These are phyloP conservation scores for Naganishia antarctica DNA, from an alignment of 768 basidiomycete species.

Conservation along the genomic window DNA sequence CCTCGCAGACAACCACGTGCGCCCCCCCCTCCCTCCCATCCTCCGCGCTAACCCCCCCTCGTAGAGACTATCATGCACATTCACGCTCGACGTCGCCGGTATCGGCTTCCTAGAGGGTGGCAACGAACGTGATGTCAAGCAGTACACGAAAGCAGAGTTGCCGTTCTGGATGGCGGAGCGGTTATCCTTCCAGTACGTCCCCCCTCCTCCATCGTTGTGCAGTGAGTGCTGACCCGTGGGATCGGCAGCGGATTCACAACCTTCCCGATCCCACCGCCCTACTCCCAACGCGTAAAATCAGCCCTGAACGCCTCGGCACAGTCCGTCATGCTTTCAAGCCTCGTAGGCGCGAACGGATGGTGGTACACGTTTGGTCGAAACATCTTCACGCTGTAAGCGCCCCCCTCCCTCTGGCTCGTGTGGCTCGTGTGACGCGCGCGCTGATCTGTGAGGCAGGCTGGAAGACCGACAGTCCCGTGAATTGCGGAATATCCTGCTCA, in stretches of 20 bases:
- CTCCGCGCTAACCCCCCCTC: neutral
- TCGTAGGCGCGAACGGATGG: conserved; percentile 78
- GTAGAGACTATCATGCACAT: conserved; percentile 89
- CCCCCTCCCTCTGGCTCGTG: too few relatives aligned
- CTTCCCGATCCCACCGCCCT: conserved; percentile 74
- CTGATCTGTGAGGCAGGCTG: too few relatives aligned
- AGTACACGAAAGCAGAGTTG: conserved; percentile 69
- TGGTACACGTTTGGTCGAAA: conserved; percentile 92
- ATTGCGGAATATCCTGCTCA: conserved; percentile 66
- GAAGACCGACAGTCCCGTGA: conserved; percentile 68
- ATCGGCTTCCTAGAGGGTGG: conserved; percentile 88
- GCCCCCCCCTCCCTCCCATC: conserved; percentile 11
- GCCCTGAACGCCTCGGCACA: conserved; percentile 83
- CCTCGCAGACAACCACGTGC: conserved; percentile 81
- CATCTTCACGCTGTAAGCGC: conserved; percentile 81
- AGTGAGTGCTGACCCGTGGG: neutral
- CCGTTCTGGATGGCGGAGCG: conserved; percentile 90
- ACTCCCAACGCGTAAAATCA: conserved; percentile 69
- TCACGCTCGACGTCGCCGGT: conserved; percentile 74
- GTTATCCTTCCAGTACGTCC: conserved; percentile 67
- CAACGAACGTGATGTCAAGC: conserved; percentile 73
- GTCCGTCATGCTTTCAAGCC: conserved; percentile 72
- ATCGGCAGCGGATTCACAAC: conserved; percentile 73
- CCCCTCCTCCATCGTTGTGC: neutral
- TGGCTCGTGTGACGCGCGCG: too few relatives aligned